phyloP scores from a whole-genome alignment of 2,329 filamentous ascomycete genomes.

The Aspergillus sp. region DNA sequence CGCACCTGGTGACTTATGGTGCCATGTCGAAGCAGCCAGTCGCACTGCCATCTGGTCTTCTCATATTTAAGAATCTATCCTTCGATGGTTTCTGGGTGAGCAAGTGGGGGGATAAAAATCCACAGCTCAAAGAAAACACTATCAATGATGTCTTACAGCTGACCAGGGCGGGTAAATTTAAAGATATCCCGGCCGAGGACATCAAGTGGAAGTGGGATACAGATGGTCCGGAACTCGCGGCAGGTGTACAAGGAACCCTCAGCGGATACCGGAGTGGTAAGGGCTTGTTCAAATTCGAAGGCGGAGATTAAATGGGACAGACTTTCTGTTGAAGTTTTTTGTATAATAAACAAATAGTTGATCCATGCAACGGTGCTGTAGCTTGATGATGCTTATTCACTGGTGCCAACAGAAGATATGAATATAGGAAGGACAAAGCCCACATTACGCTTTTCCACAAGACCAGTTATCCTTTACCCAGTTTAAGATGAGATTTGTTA shows the following conservation, averaged over 20 bases:
- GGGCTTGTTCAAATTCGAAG: slow-evolving; percentile 78
- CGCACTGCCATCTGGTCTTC: slow-evolving; percentile 69
- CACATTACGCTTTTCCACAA: slow-evolving; percentile 17
- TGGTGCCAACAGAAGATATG: not conserved
- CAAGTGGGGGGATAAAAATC: slow-evolving; percentile 74
- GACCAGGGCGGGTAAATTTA: slow-evolving; percentile 71
- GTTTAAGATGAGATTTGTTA: slow-evolving; percentile 55
- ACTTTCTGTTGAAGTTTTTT: no score
- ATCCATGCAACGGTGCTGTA: no score
- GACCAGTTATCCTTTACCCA: slow-evolving; percentile 57
- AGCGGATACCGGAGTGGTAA: slow-evolving; percentile 83
- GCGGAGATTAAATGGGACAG: slow-evolving; percentile 21
- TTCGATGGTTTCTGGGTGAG: slow-evolving; percentile 96
- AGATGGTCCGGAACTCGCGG: slow-evolving; percentile 61
- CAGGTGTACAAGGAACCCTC: slow-evolving; percentile 76
- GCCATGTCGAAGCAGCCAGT: slow-evolving; percentile 91
- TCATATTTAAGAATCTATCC: slow-evolving; percentile 89
- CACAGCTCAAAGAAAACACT: slow-evolving; percentile 68
- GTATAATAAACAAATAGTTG: no score
- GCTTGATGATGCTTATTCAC: not conserved
- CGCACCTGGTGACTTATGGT: slow-evolving; percentile 85
- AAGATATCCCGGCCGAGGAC: slow-evolving; percentile 75
- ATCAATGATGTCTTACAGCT: slow-evolving; percentile 79
- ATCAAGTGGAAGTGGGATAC: slow-evolving; percentile 82
- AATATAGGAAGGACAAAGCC: not conserved